Evolutionary conservation across 2,329 filamentous ascomycete genomes (phyloP).

Genomic region (Colletotrichum sp.): DNA sequence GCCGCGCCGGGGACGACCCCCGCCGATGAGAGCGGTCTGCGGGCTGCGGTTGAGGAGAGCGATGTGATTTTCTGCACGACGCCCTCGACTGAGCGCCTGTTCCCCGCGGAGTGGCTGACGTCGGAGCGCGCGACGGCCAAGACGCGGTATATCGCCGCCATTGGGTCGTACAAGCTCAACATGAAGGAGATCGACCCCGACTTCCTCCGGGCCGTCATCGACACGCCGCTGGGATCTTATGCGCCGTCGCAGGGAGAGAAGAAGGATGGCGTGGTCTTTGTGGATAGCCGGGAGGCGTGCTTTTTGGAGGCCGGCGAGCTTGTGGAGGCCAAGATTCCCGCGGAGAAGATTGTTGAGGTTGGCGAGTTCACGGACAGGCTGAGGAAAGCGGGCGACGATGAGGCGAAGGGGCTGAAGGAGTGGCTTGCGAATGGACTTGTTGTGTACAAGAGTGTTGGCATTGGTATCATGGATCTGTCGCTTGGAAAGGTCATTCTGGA

Average conservation of each 20-base stretch:
- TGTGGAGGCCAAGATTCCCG: conserved; percentile 27
- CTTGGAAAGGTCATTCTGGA: conserved; percentile 17
- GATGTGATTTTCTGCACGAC: conserved; percentile 38
- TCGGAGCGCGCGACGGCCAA: conserved; percentile 22
- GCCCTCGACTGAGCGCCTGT: conserved; percentile 32
- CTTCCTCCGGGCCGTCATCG: conserved; percentile 26
- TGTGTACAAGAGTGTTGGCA: conserved; percentile 72
- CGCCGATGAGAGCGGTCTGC: conserved; percentile 16
- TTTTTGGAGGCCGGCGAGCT: conserved; percentile 35
- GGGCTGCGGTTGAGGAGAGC: conserved; percentile 19
- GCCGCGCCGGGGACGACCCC: conserved; percentile 18
- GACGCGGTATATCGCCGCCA: conserved; percentile 31
- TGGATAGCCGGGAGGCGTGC: conserved; percentile 33
- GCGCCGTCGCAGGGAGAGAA: conserved; percentile 6
- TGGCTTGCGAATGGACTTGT: conserved; percentile 70
- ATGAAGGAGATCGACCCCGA: conserved; percentile 38
- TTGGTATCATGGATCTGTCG: conserved; percentile 70
- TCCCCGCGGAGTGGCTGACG: conserved; percentile 26
- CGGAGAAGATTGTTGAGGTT: conserved; percentile 38
- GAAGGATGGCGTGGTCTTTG: conserved; percentile 24
- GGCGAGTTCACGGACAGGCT: conserved; percentile 64
- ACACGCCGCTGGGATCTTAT: conserved; percentile 12
- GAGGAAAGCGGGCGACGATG: conserved; percentile 41
- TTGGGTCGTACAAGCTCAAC: conserved; percentile 35
- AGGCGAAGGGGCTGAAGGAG: conserved; percentile 51